Evolutionary conservation across 2,329 filamentous ascomycete species (phyloP).

Genomic region (Xylariaceae sp.): DNA sequence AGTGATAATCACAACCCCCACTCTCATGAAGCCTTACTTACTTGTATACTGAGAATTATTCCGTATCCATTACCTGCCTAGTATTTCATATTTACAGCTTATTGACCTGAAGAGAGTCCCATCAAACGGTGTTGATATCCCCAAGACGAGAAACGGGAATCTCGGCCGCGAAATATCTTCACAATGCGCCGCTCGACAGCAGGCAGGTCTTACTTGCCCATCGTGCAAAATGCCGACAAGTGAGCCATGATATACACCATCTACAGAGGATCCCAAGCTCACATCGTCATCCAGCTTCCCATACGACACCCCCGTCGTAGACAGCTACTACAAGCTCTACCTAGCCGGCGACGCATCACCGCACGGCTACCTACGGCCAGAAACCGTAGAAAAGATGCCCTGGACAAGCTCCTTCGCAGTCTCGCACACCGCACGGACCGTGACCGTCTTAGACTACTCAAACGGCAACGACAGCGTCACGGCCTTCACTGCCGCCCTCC

Average conservation of each 20-base stretch:
- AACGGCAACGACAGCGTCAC: conserved; percentile 24
- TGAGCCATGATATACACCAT: conserved; percentile 4
- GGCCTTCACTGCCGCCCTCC: conserved; percentile 31
- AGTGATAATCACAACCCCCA: no score
- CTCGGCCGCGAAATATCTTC: background rate
- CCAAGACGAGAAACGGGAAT: no score
- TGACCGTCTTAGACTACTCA: conserved; percentile 31
- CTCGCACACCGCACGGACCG: conserved; percentile 27
- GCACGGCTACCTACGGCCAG: conserved; percentile 47
- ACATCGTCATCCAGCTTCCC: conserved; percentile 39
- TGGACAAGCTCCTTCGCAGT: conserved; percentile 37
- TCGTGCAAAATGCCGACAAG: conserved; percentile 21
- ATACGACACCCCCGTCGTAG: conserved; percentile 30
- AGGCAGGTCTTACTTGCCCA: conserved; percentile 20
- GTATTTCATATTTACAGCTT: no score
- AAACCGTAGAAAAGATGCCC: conserved; percentile 43
- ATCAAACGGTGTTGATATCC: no score
- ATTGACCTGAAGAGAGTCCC: no score
- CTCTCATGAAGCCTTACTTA: no score
- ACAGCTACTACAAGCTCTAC: conserved; percentile 41
- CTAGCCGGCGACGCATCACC: conserved; percentile 41
- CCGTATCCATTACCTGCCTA: no score
- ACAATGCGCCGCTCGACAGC: conserved; percentile 15
- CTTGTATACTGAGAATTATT: no score
- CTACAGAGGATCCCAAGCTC: conserved; percentile 2